Evolutionary conservation across 1,284 basidiomycete species (phyloP).

Genomic region (Fomitopsis palustris): DNA sequence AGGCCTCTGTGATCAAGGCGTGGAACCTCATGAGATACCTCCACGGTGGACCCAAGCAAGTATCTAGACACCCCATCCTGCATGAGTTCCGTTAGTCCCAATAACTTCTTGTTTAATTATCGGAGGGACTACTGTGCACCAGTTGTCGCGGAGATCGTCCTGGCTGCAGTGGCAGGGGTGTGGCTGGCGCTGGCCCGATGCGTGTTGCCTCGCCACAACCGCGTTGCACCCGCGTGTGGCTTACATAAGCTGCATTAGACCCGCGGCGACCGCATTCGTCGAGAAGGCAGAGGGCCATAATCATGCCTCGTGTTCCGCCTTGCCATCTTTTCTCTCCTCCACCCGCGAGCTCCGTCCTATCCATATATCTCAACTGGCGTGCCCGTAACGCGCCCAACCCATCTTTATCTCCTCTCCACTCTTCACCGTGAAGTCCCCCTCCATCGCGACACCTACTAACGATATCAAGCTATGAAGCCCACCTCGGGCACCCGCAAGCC

Average conservation of each 20-base stretch:
- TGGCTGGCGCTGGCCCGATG: background rate
- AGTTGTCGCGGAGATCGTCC: background rate
- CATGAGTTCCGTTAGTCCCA: background rate
- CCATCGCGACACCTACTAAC: background rate
- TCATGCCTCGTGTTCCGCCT: slow-evolving; percentile 21
- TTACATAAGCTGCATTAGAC: slow-evolving; percentile 15
- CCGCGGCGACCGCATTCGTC: slow-evolving; percentile 7
- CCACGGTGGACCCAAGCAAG: background rate
- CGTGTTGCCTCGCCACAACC: slow-evolving; percentile 21
- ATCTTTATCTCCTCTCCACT: slow-evolving; percentile 8
- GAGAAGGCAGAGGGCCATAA: slow-evolving; percentile 1
- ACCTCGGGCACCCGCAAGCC: slow-evolving; percentile 61
- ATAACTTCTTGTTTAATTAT: no score
- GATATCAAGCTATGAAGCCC: slow-evolving; percentile 27
- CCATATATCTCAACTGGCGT: slow-evolving; percentile 14
- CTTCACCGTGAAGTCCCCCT: slow-evolving; percentile 7
- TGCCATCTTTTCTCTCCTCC: slow-evolving; percentile 6
- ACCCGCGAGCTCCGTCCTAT: slow-evolving; percentile 4
- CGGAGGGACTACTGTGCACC: no score
- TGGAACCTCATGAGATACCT: background rate
- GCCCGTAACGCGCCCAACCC: background rate
- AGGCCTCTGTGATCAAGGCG: background rate
- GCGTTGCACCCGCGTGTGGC: slow-evolving; percentile 23
- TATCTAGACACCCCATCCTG: background rate
- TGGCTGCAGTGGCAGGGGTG: background rate